Base-by-base conservation (phyloP, 164 flowering plant genomes). In the Pachysandra terminalis region DNA sequence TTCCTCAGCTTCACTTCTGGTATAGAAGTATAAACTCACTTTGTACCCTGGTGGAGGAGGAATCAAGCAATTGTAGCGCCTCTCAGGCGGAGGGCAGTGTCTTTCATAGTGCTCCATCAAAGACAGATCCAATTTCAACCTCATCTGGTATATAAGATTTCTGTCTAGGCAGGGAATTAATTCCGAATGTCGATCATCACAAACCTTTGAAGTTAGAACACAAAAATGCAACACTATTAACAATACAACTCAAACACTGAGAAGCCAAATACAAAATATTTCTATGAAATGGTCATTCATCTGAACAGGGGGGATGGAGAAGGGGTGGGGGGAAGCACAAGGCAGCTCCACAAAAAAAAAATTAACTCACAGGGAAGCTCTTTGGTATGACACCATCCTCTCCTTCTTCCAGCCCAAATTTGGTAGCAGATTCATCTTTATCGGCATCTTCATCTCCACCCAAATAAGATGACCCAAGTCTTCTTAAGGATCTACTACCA, bases 101-200 rank as follows among this genome's bases (percentile, higher is more conserved):
- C 96, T 86, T 76, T 92, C 97, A 73, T 90, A 90, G 81, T 89
- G 98, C 77, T 93, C 98, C 96, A 90, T 90, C 77, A 93, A 40
- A 62, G 87, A 76, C 56, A 93, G 68, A 77, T 93, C 98, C 75
- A 93, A 72, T 80, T 93, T 93, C 85, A 93, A 75, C 74, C 96
- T 86, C 77, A 74, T 71, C 64, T 90, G 95, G 64, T 89, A 90
- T 45, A 89, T 87, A 61, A 89, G 85, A 66, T 93, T 75, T 67
- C 96, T 83, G 77, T 93, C 96, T 64, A 93, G 77, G 79, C 98
- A 93, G 22, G 96, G 98, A 68, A 93, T 90, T 64, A 93, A 68
- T 68, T 93, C 98, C 9, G 95, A 87, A 67, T 86, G 86, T 19
- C 84, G 86, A 74, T 90, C 91, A 82, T 90, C 95, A 73, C 98